A percentile compares a stretch with the other conserved stretches of the same genome.
Evolutionary conservation across 768 basidiomycete species (phyloP).

Genomic region (Lactifluus echinatus): DNA sequence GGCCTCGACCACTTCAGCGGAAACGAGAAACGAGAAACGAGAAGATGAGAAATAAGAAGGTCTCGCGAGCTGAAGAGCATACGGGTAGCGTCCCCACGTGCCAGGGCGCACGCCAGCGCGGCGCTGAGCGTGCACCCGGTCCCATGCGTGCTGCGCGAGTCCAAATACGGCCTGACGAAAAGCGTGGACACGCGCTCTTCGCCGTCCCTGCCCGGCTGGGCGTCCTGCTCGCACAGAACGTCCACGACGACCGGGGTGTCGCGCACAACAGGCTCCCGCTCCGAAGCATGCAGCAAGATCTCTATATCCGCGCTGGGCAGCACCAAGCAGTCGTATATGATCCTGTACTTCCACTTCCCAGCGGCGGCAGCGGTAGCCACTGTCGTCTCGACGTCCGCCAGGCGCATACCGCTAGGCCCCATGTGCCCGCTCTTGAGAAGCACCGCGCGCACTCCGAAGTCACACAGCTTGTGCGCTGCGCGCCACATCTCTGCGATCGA

Average conservation of each 20-base stretch:
- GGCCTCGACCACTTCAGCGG: conserved; percentile 49
- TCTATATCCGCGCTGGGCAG: conserved; percentile 52
- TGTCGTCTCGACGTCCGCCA: conserved; percentile 35
- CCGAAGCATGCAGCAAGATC: conserved; percentile 36
- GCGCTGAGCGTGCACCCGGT: conserved; percentile 91
- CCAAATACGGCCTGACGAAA: conserved; percentile 52
- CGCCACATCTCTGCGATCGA: conserved; percentile 51
- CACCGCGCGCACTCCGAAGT: conserved; percentile 45
- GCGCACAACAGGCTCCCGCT: conserved; percentile 16
- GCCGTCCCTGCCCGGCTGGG: conserved; percentile 19
- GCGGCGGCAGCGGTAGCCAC: no score
- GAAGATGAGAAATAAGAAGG: no score
- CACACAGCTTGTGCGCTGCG: conserved; percentile 43
- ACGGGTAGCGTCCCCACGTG: conserved; percentile 38
- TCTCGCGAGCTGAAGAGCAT: no score
- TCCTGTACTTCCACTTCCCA: not conserved
- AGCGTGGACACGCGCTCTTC: conserved; percentile 29
- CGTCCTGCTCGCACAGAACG: conserved; percentile 40
- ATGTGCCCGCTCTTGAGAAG: conserved; percentile 86
- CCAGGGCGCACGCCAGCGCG: conserved; percentile 63
- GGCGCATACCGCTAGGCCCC: conserved; percentile 24
- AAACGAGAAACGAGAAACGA: not conserved
- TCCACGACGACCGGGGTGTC: conserved; percentile 47
- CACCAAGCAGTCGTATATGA: conserved; percentile 7
- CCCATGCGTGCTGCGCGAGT: conserved; percentile 75